Conservation (phyloP, 2,329 filamentous ascomycete genomes). For the Arthrobotrys conoides region DNA sequence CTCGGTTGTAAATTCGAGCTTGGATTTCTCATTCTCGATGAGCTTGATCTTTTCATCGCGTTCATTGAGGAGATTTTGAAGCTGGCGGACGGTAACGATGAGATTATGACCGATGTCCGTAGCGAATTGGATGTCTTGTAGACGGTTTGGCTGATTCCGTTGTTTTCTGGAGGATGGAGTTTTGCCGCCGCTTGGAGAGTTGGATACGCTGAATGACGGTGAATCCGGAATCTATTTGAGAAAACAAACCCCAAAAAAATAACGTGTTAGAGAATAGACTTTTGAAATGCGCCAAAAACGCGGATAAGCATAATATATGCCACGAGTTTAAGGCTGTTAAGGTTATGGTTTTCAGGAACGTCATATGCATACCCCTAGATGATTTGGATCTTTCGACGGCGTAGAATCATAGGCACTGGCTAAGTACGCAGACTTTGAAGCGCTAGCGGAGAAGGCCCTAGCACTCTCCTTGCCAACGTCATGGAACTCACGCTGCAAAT, state of each 20-base stretch:
- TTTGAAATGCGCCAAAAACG: constrained; percentile 7
- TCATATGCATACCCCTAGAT: constrained; percentile 35
- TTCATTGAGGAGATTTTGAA: constrained; percentile 87
- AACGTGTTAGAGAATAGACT: not conserved
- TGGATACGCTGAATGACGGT: constrained; percentile 64
- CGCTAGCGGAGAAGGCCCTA: constrained; percentile 87
- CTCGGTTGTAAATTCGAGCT: constrained; percentile 85
- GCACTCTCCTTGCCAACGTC: constrained; percentile 92
- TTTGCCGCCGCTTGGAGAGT: constrained; percentile 70
- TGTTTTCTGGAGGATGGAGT: constrained; percentile 68
- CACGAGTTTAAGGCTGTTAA: constrained; percentile 18
- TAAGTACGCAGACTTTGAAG: constrained; percentile 79
- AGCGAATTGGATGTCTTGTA: constrained; percentile 98
- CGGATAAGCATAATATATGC: not conserved
- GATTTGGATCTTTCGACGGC: constrained; percentile 68
- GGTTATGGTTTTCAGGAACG: not conserved
- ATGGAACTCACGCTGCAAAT: constrained; percentile 95
- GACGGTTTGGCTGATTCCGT: constrained; percentile 87
- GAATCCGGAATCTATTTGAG: constrained; percentile 47
- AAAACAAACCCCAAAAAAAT: not conserved
- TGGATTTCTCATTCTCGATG: constrained; percentile 80
- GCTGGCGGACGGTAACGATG: constrained; percentile 90
- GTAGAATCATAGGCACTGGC: constrained; percentile 70
- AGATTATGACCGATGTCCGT: constrained; percentile 96
- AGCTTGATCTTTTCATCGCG: constrained; percentile 88